phyloP scores from a whole-genome alignment of 441 rosid genomes.

The Jatropha podagrica region DNA sequence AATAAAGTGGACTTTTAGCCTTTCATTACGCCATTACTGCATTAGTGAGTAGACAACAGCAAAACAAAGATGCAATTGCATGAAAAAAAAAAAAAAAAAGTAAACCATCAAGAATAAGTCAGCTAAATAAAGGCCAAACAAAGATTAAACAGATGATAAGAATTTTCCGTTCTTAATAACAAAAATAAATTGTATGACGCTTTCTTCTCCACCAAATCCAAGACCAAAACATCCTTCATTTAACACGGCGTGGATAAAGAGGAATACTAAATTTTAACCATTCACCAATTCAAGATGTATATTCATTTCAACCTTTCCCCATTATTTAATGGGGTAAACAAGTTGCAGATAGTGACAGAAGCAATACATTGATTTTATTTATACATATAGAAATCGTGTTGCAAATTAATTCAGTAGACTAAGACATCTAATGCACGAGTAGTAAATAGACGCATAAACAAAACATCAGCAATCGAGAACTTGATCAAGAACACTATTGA shows the following conservation, averaged over 20 bases:
- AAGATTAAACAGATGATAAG: neutral
- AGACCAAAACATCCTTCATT: neutral
- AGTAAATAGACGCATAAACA: neutral
- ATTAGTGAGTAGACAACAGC: neutral
- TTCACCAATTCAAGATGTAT: neutral
- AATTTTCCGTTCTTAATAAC: neutral
- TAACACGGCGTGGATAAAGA: neutral
- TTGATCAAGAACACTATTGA: conserved; percentile 19
- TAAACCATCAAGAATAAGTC: neutral
- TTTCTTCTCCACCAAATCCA: neutral
- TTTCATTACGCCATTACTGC: no score
- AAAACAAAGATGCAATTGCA: neutral
- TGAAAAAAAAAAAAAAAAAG: neutral
- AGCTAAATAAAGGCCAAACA: conserved; percentile 1
- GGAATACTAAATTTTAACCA: neutral
- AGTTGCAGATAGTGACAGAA: conserved; percentile 11
- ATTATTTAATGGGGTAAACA: neutral
- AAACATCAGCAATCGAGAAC: neutral
- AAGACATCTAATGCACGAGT: neutral
- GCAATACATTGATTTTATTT: neutral
- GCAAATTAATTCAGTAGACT: neutral
- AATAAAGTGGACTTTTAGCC: no score
- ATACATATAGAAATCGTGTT: neutral
- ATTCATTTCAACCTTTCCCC: conserved; percentile 4
- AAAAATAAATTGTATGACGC: neutral